Percentiles rank a stretch among this genome's conserved stretches.
phyloP scores from a whole-genome alignment of 2,329 filamentous ascomycete species.

The Colletotrichum sp. region DNA sequence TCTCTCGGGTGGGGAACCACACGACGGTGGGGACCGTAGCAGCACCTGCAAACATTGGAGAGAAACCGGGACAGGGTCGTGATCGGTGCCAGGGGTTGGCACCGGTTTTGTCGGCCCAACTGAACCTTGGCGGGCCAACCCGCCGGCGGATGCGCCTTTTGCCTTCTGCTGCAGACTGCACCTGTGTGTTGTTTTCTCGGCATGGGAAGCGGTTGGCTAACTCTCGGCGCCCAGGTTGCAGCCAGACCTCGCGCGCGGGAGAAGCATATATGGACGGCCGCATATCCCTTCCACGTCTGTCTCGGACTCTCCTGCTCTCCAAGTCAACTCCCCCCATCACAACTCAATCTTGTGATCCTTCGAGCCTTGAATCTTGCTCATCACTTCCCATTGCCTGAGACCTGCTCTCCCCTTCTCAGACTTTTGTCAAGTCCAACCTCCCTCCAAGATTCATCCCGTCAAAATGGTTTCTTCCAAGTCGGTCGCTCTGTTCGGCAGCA shows the following conservation, averaged over 20 bases:
- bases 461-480: slow-evolving; percentile 22
- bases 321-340: slow-evolving; percentile 5
- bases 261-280: slow-evolving; percentile 7
- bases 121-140: slow-evolving; percentile 3
- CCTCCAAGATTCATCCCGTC: not conserved
- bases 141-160: not conserved
- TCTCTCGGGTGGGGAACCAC: slow-evolving; percentile 5
- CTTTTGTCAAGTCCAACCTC: not conserved
- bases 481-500: slow-evolving; percentile 7
- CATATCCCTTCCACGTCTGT: not conserved
- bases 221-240: not conserved
- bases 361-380: slow-evolving; percentile 2
- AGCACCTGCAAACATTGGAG: not conserved
- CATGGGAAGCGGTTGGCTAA: slow-evolving; percentile 15
- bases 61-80: not conserved
- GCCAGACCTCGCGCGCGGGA: not conserved
- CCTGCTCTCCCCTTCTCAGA: not conserved
- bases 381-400: not conserved
- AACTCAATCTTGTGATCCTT: slow-evolving; percentile 6
- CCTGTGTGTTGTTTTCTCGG: not conserved
- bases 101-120: slow-evolving; percentile 9
- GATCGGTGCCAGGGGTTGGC: slow-evolving; percentile 9
- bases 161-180: not conserved
- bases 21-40: not conserved
- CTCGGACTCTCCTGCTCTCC: not conserved